These are phyloP conservation scores for Rheum nobile DNA, from an alignment of 148 eudicot species.

Conservation along the genomic window DNA sequence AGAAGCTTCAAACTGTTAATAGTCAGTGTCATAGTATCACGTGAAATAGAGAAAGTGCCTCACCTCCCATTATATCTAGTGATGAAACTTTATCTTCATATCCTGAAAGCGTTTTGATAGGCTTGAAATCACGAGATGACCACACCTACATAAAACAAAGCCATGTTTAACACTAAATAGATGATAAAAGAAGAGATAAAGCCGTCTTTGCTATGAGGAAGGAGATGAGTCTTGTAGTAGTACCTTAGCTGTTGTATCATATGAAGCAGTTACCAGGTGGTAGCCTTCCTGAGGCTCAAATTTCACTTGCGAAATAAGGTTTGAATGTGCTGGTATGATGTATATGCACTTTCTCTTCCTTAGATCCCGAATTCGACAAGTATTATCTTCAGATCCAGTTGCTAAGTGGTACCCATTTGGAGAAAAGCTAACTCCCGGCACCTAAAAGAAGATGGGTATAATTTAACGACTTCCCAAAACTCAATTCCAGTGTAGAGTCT, in stretches of 20 bases:
- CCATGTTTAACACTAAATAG: not conserved
- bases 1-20: not conserved
- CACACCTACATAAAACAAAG: constrained; percentile 50
- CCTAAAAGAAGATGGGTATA: constrained; percentile 25
- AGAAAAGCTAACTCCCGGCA: constrained; percentile 67
- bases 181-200: not conserved
- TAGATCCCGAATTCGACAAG: constrained; percentile 89
- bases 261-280: constrained; percentile 77
- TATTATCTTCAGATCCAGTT: constrained; percentile 91
- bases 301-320: constrained; percentile 82
- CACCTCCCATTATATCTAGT: constrained; percentile 64
- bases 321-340: constrained; percentile 84
- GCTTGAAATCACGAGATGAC: constrained; percentile 85
- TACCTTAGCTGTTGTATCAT: constrained; percentile 93
- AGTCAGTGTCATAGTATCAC: not conserved
- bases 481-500: not conserved
- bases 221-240: not conserved
- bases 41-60: not conserved
- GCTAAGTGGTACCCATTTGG: constrained; percentile 94
- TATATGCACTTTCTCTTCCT: constrained; percentile 74
- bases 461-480: not conserved
- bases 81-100: constrained; percentile 81
- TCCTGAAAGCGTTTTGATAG: constrained; percentile 70
- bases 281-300: constrained; percentile 99
- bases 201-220: not conserved